Conservation (phyloP, 2,329 filamentous ascomycete species). For the Ambrosiella beaveri region DNA sequence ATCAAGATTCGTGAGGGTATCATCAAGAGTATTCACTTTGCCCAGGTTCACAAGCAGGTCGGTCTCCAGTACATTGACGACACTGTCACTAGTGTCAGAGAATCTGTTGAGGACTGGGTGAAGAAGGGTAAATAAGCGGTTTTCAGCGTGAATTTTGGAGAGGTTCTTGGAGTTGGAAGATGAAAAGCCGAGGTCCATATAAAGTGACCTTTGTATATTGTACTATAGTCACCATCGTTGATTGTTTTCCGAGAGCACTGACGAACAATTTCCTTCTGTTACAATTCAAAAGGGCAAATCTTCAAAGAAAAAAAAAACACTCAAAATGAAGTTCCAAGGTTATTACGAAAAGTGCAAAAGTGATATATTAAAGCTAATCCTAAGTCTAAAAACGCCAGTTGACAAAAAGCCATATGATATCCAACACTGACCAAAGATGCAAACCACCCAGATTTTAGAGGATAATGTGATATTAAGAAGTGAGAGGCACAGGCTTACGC, state of each 20-base stretch:
- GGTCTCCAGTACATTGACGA: constrained; percentile 59
- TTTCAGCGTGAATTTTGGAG: neutral
- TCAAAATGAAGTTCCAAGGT: neutral
- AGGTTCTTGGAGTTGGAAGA: neutral
- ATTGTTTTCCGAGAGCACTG: constrained; percentile 9
- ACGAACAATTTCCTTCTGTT: constrained; percentile 7
- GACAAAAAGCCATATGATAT: too few relatives aligned
- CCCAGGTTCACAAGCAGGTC: constrained; percentile 55
- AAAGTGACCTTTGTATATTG: constrained; percentile 5
- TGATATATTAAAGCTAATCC: neutral
- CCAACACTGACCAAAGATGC: too few relatives aligned
- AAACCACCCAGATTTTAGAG: neutral
- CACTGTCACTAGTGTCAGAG: constrained; percentile 58
- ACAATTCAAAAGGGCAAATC: constrained; percentile 7
- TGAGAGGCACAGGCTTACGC: neutral
- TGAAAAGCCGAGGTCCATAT: constrained; percentile 1
- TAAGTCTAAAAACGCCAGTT: too few relatives aligned
- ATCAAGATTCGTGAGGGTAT: constrained; percentile 51
- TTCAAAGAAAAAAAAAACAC: neutral
- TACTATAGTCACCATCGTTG: constrained; percentile 12
- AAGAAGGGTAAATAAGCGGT: constrained; percentile 60
- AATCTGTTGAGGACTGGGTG: constrained; percentile 74
- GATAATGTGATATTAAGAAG: constrained; percentile 1
- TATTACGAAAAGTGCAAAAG: neutral
- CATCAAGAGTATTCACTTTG: constrained; percentile 52